These are phyloP conservation scores for Miamiensis avidus DNA, from an alignment of 169 alveolate species.

Conservation along the genomic window DNA sequence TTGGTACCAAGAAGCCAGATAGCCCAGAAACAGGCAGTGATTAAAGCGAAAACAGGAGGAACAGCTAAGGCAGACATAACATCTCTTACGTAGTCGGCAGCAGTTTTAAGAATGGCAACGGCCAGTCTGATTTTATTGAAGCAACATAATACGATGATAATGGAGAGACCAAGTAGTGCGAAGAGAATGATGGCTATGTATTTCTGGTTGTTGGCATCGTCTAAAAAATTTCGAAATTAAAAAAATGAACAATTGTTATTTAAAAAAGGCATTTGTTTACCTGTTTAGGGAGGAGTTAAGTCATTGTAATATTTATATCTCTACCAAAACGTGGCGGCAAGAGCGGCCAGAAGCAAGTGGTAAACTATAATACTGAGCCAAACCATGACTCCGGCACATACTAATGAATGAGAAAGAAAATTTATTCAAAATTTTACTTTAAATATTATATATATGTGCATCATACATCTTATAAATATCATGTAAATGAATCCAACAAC, in stretches of 20 bases:
- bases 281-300: constrained; percentile 31
- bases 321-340: constrained; percentile 49
- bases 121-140: constrained; percentile 83
- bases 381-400: constrained; percentile 51
- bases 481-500: constrained; percentile 54
- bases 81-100: constrained; percentile 70
- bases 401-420: neutral
- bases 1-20: constrained; percentile 66
- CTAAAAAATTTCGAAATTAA: constrained; percentile 22
- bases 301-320: constrained; percentile 44
- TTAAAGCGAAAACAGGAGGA: constrained; percentile 69
- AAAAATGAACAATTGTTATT: constrained; percentile 27
- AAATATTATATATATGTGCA: no score
- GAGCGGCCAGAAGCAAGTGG: constrained; percentile 41
- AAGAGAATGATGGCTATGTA: constrained; percentile 43
- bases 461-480: constrained; percentile 40
- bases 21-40: constrained; percentile 52
- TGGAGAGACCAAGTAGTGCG: constrained; percentile 44
- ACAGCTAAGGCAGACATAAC: constrained; percentile 63
- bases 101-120: constrained; percentile 77
- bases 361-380: constrained; percentile 54
- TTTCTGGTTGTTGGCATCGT: constrained; percentile 40
- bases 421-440: no score
- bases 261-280: constrained; percentile 18
- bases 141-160: constrained; percentile 48